These are phyloP conservation scores for Martiniozyma asiatica DNA, from an alignment of 1,139 yeast genomes.

Conservation along the genomic window DNA sequence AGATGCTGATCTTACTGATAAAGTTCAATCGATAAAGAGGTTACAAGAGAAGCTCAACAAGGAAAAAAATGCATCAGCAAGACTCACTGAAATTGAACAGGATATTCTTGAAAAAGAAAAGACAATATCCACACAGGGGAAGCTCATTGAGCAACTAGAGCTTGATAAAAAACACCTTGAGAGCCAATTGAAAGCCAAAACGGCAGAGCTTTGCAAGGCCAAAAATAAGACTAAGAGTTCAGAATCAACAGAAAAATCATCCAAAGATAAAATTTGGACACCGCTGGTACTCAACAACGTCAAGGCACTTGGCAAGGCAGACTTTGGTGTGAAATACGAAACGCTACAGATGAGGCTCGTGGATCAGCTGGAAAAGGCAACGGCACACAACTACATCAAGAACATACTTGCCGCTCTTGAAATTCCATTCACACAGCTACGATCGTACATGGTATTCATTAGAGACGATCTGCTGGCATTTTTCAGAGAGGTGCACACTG, in stretches of 20 bases:
- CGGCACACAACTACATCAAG: conserved; percentile 10
- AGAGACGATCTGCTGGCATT: conserved; percentile 10
- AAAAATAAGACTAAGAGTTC: conserved; percentile 4
- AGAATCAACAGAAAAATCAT: conserved; percentile 1
- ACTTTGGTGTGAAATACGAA: conserved; percentile 1
- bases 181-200: no score
- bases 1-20: conserved; percentile 1
- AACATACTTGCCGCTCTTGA: conserved; percentile 9
- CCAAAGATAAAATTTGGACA: background rate
- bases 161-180: no score
- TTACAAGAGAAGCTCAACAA: conserved; percentile 7
- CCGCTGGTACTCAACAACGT: background rate
- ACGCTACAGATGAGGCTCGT: conserved; percentile 8
- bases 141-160: no score
- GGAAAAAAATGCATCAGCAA: background rate
- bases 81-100: background rate
- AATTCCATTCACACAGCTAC: conserved; percentile 6
- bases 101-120: no score
- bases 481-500: conserved; percentile 10
- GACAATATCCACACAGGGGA: no score
- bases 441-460: conserved; percentile 7
- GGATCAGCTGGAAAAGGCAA: conserved; percentile 7
- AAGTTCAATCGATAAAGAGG: conserved; percentile 3
- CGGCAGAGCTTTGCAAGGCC: no score
- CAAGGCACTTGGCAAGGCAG: background rate